Evolutionary conservation across 495 filamentous ascomycete genomes (phyloP), one percentile per base, ranked within the genome.

Genomic region (Penicillium turbatum): DNA sequence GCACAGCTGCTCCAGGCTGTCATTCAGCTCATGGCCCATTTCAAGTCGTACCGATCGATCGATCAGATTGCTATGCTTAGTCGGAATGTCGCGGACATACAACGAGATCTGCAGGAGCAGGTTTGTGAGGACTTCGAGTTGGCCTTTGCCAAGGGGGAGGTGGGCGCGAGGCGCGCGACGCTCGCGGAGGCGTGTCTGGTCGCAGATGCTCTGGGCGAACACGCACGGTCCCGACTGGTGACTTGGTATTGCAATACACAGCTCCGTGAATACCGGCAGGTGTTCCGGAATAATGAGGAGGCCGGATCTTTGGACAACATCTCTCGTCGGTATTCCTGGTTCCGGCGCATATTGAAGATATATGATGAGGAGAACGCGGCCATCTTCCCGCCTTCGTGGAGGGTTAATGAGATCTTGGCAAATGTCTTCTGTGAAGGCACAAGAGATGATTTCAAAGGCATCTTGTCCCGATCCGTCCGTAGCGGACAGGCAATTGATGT

Each of bases 161-260:
- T 96, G 15, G 75, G 76, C 9, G 76, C 82, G 51, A 84, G 81
- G 57, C 86, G 84, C 57, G 79, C 74, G 11, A 83, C 86, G 60
- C 78, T 98, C 40, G 75, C 85, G 16, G 95, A 98, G 70, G 89
- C 88, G 8, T 98, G 93, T 67, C 75, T 84, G 56, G 92, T 97
- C 38, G 93, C 95, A 83, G 95, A 98, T 77, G 90, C 93, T 34
- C 73, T 98, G 41, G 95, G 95, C 5, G 93, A 97, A 4, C 86
- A 87, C 66, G 92, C 95, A 36, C 81, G 86, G 59, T 79, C 87
- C 2, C 77, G 93, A 49, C 70, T 98, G 21, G 79, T 97, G 56
- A 93, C 86, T 21, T 98, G 93, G 93, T 98, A 98, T 65, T 92
- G 95, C 72, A 98, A 98, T 62, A 96, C 93, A 9, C 89, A 97